Evolutionary conservation across 495 filamentous ascomycete species (phyloP).

Genomic region (Pseudoneurospora amorphoporcata): DNA sequence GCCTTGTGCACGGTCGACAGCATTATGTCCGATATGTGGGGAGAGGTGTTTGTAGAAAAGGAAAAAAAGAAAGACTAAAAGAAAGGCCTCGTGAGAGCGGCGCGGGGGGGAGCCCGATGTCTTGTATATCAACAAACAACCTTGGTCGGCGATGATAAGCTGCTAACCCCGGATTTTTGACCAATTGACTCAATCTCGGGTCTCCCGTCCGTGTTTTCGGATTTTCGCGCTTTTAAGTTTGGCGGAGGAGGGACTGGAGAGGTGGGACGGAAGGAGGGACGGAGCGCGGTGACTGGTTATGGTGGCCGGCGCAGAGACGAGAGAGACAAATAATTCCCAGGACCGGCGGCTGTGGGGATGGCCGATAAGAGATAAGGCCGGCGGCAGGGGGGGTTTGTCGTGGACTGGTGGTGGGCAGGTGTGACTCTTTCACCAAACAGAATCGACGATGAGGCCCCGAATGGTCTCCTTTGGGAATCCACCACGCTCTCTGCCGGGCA

Average conservation of each 20-base stretch:
- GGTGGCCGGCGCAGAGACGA: background rate
- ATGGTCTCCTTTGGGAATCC: background rate
- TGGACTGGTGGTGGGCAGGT: background rate
- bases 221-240: conserved; percentile 1
- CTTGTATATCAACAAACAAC: background rate
- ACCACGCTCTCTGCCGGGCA: background rate
- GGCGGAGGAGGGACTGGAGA: background rate
- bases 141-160: background rate
- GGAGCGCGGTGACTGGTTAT: background rate
- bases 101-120: conserved; percentile 1
- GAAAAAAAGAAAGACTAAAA: background rate
- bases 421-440: conserved; percentile 14
- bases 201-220: conserved; percentile 8
- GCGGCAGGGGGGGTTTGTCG: background rate
- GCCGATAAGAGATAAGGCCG: conserved; percentile 19
- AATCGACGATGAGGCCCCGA: background rate
- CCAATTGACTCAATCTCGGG: conserved; percentile 15
- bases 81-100: background rate
- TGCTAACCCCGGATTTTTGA: conserved; percentile 6
- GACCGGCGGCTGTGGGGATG: conserved; percentile 13
- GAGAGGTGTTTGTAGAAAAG: conserved; percentile 1
- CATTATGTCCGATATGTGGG: conserved; percentile 14
- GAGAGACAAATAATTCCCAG: conserved; percentile 9
- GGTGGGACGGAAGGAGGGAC: conserved; percentile 4
- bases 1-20: conserved; percentile 33